Percentiles rank a stretch among this genome's conserved stretches.
Evolutionary conservation across 208 protist species (phyloP).

Genomic region (Leishmania aethiopica): DNA sequence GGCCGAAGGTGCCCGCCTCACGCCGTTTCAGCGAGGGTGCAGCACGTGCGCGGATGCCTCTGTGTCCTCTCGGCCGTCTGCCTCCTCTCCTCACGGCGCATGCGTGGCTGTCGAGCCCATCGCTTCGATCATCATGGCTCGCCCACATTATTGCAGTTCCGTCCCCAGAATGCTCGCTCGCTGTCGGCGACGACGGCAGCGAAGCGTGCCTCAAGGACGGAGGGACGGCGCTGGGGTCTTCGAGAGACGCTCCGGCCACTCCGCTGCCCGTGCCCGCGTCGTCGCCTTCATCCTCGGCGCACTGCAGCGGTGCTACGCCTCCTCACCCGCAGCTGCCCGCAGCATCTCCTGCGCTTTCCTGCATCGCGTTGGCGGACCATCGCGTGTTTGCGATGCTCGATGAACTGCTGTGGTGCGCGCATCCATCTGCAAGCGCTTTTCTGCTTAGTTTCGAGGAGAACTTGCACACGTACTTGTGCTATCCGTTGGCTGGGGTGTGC

Average conservation of each 20-base stretch:
- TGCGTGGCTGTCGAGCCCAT: constrained; percentile 19
- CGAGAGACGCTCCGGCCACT: background rate
- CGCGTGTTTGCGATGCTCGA: constrained; percentile 4
- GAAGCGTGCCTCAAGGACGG: background rate
- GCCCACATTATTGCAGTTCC: constrained; percentile 3
- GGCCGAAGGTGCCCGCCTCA: background rate
- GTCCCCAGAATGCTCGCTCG: background rate
- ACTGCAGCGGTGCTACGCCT: background rate
- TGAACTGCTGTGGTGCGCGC: constrained; percentile 5
- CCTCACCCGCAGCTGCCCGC: background rate
- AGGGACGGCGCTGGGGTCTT: background rate
- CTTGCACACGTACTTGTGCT: constrained; percentile 23
- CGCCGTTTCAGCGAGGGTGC: no score
- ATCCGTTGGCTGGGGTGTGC: constrained; percentile 24
- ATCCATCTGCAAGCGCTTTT: background rate
- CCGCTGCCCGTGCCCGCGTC: background rate
- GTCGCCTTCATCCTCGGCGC: background rate
- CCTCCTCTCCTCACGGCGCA: constrained; percentile 30
- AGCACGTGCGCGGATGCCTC: background rate
- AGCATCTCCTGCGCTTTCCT: background rate
- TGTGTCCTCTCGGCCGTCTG: constrained; percentile 15
- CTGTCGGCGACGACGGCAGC: background rate
- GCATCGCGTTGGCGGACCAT: constrained; percentile 4
- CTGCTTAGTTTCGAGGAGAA: constrained; percentile 6
- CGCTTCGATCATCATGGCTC: constrained; percentile 20